Evolutionary conservation across 495 filamentous ascomycete species (phyloP).

Genomic region (Monascus purpureus): DNA sequence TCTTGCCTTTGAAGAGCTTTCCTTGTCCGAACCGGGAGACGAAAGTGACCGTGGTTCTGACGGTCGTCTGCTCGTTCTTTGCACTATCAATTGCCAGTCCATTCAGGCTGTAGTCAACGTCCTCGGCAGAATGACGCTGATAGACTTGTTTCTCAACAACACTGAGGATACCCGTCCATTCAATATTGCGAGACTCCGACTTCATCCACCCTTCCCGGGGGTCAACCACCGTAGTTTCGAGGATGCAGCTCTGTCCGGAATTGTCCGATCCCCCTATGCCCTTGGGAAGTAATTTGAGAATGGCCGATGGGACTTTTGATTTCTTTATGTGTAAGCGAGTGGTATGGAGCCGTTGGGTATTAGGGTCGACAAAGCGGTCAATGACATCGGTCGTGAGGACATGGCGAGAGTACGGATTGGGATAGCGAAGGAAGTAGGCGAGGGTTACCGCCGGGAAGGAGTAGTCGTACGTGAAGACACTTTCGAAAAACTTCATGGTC

Average conservation of each 20-base stretch:
- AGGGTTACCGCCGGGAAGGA: constrained; percentile 84
- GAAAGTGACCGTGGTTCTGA: constrained; percentile 75
- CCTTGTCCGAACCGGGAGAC: constrained; percentile 66
- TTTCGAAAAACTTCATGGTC: constrained; percentile 84
- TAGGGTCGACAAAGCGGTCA: constrained; percentile 65
- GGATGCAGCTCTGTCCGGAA: constrained; percentile 67
- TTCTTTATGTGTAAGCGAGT: constrained; percentile 87
- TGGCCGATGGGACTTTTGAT: constrained; percentile 70
- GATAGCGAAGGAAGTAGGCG: constrained; percentile 98
- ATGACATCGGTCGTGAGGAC: constrained; percentile 96
- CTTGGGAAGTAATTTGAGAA: constrained; percentile 69
- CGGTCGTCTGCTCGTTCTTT: constrained; percentile 53
- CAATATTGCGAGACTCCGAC: constrained; percentile 71
- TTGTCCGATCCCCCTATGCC: constrained; percentile 61
- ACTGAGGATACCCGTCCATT: constrained; percentile 82
- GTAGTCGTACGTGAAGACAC: constrained; percentile 78
- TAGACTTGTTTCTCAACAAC: constrained; percentile 85
- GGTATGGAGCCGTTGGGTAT: constrained; percentile 69
- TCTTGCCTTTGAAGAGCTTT: constrained; percentile 42
- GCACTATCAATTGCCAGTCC: constrained; percentile 24
- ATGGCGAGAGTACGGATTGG: constrained; percentile 91
- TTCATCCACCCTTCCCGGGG: constrained; percentile 79
- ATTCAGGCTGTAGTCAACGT: constrained; percentile 8
- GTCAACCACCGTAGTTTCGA: constrained; percentile 85
- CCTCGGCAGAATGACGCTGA: constrained; percentile 27